These are phyloP conservation scores for Fonsecaea monophora DNA, from an alignment of 2,329 filamentous ascomycete genomes.

Conservation along the genomic window DNA sequence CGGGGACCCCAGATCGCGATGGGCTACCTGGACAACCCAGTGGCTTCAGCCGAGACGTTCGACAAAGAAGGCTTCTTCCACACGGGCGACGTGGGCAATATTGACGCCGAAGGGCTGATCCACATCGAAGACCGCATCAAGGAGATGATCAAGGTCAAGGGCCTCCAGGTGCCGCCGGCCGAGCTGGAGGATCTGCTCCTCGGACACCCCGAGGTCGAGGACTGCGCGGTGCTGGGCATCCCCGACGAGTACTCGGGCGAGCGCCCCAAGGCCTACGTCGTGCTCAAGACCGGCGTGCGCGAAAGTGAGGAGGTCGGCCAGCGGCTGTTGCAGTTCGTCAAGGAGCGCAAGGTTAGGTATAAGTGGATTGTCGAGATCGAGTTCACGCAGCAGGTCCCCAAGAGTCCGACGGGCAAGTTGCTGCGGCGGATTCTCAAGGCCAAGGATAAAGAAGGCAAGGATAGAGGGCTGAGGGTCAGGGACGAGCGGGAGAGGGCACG, in stretches of 20 bases:
- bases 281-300: conserved; percentile 80
- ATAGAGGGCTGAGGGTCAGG: conserved; percentile 31
- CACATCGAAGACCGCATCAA: conserved; percentile 46
- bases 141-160: conserved; percentile 69
- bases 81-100: conserved; percentile 70
- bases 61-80: conserved; percentile 64
- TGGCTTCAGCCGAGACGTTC: conserved; percentile 73
- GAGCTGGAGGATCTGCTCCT: conserved; percentile 65
- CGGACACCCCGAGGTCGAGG: conserved; percentile 63
- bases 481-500: conserved; percentile 64
- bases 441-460: conserved; percentile 42
- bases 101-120: conserved; percentile 63
- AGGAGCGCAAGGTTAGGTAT: conserved; percentile 44
- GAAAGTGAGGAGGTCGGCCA: conserved; percentile 69
- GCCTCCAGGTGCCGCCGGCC: conserved; percentile 66
- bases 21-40: conserved; percentile 77
- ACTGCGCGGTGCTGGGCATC: conserved; percentile 73
- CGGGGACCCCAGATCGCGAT: conserved; percentile 81
- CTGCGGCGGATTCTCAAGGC: conserved; percentile 65
- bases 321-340: conserved; percentile 37
- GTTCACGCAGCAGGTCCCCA: conserved; percentile 64
- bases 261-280: conserved; percentile 69
- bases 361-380: conserved; percentile 48
- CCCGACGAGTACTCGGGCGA: conserved; percentile 68
- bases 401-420: conserved; percentile 78